phyloP scores from a whole-genome alignment of 2,329 filamentous ascomycete genomes.

The Fusarium oligoseptatum region DNA sequence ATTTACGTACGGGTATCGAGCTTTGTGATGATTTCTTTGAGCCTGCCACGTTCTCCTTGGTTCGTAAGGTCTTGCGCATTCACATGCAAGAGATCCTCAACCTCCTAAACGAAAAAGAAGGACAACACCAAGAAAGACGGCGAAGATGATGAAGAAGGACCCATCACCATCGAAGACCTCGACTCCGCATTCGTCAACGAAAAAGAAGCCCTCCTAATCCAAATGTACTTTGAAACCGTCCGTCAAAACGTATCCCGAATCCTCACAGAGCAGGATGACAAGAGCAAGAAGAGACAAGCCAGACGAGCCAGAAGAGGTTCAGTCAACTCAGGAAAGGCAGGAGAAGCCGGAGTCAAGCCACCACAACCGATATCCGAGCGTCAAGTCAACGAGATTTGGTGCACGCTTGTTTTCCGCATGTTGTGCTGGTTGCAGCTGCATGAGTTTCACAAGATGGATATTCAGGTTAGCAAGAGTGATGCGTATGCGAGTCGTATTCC shows the following conservation, averaged over 20 bases:
- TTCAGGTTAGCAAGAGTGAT: constrained; percentile 51
- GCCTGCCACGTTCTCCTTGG: neutral
- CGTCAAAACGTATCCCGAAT: constrained; percentile 19
- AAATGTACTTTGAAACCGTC: constrained; percentile 31
- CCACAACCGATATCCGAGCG: neutral
- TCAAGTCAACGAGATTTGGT: constrained; percentile 47
- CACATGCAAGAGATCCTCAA: constrained; percentile 36
- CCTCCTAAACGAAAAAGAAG: constrained; percentile 9
- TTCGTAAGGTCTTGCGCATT: constrained; percentile 26
- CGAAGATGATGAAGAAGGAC: neutral
- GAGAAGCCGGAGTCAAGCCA: neutral
- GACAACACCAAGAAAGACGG: rapidly evolving
- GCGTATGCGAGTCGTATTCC: constrained; percentile 52
- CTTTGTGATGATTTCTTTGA: constrained; percentile 28
- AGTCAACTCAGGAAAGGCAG: neutral
- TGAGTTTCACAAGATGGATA: constrained; percentile 54
- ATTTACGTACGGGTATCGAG: constrained; percentile 21
- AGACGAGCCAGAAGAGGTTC: constrained; percentile 11
- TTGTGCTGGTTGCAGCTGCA: constrained; percentile 55
- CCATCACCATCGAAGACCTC: constrained; percentile 22
- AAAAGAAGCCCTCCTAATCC: constrained; percentile 24
- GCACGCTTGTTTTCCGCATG: constrained; percentile 55
- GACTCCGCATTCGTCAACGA: constrained; percentile 28
- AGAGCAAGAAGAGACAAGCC: constrained; percentile 19
- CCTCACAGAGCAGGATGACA: constrained; percentile 3